Evolutionary conservation across 495 filamentous ascomycete species (phyloP).

Genomic region (Aspergillus homomorphus): DNA sequence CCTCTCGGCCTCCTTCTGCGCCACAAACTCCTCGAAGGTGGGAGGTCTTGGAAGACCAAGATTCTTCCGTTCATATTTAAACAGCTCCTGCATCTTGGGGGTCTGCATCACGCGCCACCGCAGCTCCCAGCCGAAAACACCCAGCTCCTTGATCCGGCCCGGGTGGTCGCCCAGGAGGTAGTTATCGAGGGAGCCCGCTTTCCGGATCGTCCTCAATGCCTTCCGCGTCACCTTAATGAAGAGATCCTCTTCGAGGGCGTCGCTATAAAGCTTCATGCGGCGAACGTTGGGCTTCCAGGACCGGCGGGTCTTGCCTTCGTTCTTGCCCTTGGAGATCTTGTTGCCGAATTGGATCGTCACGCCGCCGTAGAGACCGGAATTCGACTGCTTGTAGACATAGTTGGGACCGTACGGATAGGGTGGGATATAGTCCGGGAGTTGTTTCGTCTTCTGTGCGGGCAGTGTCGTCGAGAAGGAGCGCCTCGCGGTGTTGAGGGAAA

Average conservation of each 20-base stretch:
- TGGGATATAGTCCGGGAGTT: conserved; percentile 53
- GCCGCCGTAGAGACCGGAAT: conserved; percentile 80
- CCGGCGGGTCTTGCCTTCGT: conserved; percentile 80
- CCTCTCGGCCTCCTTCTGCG: conserved; percentile 36
- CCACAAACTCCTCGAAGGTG: conserved; percentile 41
- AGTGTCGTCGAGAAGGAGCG: conserved; percentile 43
- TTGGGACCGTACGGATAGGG: conserved; percentile 83
- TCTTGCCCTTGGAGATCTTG: conserved; percentile 68
- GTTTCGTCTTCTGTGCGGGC: conserved; percentile 32
- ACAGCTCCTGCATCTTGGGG: conserved; percentile 54
- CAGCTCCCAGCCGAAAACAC: conserved; percentile 81
- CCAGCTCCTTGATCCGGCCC: conserved; percentile 75
- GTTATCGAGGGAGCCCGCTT: conserved; percentile 81
- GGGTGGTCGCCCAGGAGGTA: conserved; percentile 78
- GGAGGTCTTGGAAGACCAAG: conserved; percentile 45
- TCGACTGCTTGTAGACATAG: conserved; percentile 78
- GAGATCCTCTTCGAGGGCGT: conserved; percentile 60
- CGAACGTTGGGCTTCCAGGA: conserved; percentile 87
- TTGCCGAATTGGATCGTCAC: conserved; percentile 85
- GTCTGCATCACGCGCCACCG: conserved; percentile 84
- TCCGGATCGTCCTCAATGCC: conserved; percentile 82
- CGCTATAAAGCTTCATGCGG: conserved; percentile 68
- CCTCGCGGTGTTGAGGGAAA: conserved; percentile 40
- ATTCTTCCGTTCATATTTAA: conserved; percentile 52
- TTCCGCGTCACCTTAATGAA: conserved; percentile 71